These are phyloP conservation scores for Akebia trifoliata DNA, from an alignment of 164 flowering plant species.

Conservation along the genomic window DNA sequence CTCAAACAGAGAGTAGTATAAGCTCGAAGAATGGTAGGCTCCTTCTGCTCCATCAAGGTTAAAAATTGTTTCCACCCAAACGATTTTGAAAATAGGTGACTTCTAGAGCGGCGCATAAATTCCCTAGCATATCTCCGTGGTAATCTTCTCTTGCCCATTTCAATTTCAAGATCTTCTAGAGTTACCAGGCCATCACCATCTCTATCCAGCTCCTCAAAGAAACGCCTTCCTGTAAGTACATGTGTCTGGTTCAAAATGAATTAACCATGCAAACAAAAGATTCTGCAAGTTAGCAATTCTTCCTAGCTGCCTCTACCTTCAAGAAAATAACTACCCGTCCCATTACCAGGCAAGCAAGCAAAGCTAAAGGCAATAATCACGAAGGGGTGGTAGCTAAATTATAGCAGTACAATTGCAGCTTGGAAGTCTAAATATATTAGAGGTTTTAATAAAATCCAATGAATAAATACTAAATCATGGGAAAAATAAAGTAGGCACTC, in stretches of 20 bases:
- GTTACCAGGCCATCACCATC: conserved; percentile 97
- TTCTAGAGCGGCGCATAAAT: conserved; percentile 74
- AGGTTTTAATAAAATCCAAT: no score
- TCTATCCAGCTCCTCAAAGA: conserved; percentile 94
- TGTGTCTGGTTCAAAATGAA: conserved; percentile 5
- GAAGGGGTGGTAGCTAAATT: no score
- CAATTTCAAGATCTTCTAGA: conserved; percentile 92
- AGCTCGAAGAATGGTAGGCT: conserved; percentile 92
- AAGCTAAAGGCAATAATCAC: no score
- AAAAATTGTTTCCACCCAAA: conserved; percentile 95
- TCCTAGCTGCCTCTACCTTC: no score
- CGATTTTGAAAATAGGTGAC: conserved; percentile 86
- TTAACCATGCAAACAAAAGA: conserved; percentile 1
- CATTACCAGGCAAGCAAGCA: no score
- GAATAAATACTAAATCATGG: no score
- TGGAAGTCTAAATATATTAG: no score
- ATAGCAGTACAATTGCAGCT: no score
- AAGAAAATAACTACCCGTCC: no score
- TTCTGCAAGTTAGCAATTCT: neutral
- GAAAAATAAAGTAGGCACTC: no score
- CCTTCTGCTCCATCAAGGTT: conserved; percentile 95
- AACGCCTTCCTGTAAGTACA: conserved; percentile 67
- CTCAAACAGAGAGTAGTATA: conserved; percentile 92
- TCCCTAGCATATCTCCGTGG: conserved; percentile 90
- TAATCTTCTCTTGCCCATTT: conserved; percentile 80